Conservation (phyloP, 169 alveolate species). For the Cryptosporidium ubiquitum region DNA sequence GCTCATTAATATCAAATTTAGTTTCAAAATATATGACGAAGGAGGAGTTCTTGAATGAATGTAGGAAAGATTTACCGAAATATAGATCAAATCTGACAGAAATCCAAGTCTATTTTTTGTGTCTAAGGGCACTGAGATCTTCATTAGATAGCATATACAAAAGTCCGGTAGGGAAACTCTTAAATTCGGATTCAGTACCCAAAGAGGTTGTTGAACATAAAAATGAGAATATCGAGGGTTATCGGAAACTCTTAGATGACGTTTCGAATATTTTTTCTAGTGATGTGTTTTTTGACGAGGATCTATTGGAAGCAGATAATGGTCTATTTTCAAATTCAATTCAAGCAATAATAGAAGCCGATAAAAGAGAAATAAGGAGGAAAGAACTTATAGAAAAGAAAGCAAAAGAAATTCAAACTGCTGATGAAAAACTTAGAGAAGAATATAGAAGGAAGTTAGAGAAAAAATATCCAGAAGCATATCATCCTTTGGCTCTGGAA, state of each 20-base stretch:
- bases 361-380: not conserved
- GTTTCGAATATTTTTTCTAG: conserved; percentile 47
- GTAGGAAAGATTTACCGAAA: conserved; percentile 30
- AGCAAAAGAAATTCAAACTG: not conserved
- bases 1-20: conserved; percentile 38
- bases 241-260: conserved; percentile 22
- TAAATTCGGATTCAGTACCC: conserved; percentile 30
- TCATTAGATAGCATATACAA: conserved; percentile 13
- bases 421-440: not conserved
- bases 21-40: conserved; percentile 56
- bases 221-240: conserved; percentile 14
- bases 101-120: conserved; percentile 21
- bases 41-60: conserved; percentile 55
- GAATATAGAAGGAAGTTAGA: conserved; percentile 6
- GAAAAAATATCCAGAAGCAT: conserved; percentile 50
- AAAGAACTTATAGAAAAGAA: not conserved
- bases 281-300: conserved; percentile 55
- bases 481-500: conserved; percentile 68
- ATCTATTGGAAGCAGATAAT: conserved; percentile 48
- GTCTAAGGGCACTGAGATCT: conserved; percentile 37
- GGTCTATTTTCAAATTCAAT: conserved; percentile 32
- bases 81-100: conserved; percentile 32
- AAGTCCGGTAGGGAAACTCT: conserved; percentile 9
- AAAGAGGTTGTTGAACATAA: not conserved
- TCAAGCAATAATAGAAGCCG: not conserved